Percentiles rank a stretch among this genome's conserved stretches.
These are phyloP conservation scores for Pythium volutum DNA, from an alignment of 352 stramenopile species.

Conservation along the genomic window DNA sequence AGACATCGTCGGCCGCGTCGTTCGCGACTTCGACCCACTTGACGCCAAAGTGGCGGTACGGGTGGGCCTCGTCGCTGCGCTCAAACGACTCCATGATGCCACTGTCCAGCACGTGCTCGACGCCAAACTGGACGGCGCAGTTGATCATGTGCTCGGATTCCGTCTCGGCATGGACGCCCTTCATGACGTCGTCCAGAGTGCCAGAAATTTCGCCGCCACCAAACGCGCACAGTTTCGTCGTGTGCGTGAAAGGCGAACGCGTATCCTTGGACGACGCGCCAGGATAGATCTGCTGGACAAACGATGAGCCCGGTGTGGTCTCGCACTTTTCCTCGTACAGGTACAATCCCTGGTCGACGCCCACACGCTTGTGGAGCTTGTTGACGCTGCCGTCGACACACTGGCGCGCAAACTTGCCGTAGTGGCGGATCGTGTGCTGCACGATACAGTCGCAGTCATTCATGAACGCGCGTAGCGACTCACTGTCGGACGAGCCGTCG, in stretches of 20 bases:
- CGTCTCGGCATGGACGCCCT: conserved; percentile 45
- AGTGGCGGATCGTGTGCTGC: conserved; percentile 46
- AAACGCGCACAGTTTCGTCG: conserved; percentile 54
- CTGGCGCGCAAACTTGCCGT: conserved; percentile 43
- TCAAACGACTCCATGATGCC: conserved; percentile 50
- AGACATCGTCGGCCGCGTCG: not conserved
- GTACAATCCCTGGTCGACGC: conserved; percentile 38
- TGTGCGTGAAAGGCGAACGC: conserved; percentile 16
- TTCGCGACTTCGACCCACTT: conserved; percentile 52
- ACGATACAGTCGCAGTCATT: conserved; percentile 53
- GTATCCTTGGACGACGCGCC: not conserved
- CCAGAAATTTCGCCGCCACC: conserved; percentile 42
- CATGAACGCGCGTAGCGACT: conserved; percentile 36
- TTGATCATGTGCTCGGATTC: conserved; percentile 39
- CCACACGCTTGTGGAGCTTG: conserved; percentile 40
- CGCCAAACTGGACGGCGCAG: conserved; percentile 47
- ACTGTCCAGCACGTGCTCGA: conserved; percentile 35
- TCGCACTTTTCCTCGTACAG: conserved; percentile 48
- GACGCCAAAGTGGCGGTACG: conserved; percentile 54
- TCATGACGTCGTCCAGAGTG: conserved; percentile 48
- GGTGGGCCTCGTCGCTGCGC: conserved; percentile 24
- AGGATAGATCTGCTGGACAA: conserved; percentile 19
- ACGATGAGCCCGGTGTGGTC: not conserved
- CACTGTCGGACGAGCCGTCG: conserved; percentile 3
- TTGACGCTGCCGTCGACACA: conserved; percentile 34